A percentile compares a stretch with the other conserved stretches of the same genome.
phyloP scores from a whole-genome alignment of 2,329 filamentous ascomycete genomes.

The Plenodomus biglobosus region DNA sequence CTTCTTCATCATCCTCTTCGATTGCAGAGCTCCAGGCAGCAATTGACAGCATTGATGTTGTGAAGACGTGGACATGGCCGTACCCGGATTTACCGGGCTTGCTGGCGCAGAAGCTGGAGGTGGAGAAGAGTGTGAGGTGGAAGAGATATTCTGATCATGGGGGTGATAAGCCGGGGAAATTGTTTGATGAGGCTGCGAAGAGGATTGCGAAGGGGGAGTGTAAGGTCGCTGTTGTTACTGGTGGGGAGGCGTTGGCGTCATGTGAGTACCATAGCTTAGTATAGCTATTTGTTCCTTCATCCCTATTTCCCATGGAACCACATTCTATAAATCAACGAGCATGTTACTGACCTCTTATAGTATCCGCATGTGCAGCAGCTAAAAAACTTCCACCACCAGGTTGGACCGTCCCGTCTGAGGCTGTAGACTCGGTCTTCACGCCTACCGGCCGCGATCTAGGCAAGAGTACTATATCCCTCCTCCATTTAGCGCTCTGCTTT shows the following conservation, averaged over 20 bases:
- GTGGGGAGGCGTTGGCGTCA: conserved; percentile 66
- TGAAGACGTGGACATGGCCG: conserved; percentile 67
- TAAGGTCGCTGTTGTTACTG: conserved; percentile 61
- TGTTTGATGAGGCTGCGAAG: conserved; percentile 65
- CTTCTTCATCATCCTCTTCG: conserved; percentile 36
- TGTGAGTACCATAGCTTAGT: too few relatives aligned
- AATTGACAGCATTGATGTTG: conserved; percentile 62
- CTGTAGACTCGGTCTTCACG: conserved; percentile 53
- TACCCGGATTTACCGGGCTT: conserved; percentile 61
- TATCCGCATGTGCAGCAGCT: conserved; percentile 56
- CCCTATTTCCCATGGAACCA: too few relatives aligned
- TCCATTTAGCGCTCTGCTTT: conserved; percentile 15
- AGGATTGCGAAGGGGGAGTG: conserved; percentile 57
- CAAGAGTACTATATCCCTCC: conserved; percentile 41
- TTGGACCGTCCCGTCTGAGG: conserved; percentile 58
- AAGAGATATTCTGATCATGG: conserved; percentile 60
- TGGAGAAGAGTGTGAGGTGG: conserved; percentile 50
- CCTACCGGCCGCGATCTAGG: conserved; percentile 52
- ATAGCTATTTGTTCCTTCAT: background rate
- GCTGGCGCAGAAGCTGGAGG: conserved; percentile 53
- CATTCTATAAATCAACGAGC: too few relatives aligned
- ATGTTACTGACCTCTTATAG: too few relatives aligned
- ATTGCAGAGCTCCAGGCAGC: conserved; percentile 44
- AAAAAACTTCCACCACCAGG: conserved; percentile 59
- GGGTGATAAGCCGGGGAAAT: conserved; percentile 62